Conservation (phyloP, 2,329 filamentous ascomycete genomes). For the Botrytis porri region DNA sequence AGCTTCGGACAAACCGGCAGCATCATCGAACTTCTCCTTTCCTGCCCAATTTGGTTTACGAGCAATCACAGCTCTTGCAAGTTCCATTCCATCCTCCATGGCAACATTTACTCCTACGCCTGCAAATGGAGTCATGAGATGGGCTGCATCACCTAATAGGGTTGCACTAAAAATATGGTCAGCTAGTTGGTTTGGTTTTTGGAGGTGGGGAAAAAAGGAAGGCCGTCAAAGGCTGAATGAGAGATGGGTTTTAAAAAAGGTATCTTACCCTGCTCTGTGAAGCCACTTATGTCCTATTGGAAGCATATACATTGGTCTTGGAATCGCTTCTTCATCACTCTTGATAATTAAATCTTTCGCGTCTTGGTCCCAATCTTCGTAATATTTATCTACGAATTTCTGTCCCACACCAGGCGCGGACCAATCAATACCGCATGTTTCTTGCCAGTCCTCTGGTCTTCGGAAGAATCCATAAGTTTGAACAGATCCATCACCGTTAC, state of each 20-base stretch:
- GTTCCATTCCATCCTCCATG: constrained; percentile 44
- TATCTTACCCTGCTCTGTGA: constrained; percentile 24
- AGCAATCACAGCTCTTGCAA: constrained; percentile 34
- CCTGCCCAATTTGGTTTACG: constrained; percentile 38
- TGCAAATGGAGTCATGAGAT: constrained; percentile 44
- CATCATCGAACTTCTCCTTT: constrained; percentile 19
- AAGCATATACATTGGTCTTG: constrained; percentile 23
- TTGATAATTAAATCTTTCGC: constrained; percentile 18
- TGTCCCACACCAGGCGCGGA: constrained; percentile 5
- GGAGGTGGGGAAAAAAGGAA: neutral
- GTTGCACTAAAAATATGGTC: constrained; percentile 43
- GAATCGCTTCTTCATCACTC: constrained; percentile 20
- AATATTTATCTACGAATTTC: constrained; percentile 14
- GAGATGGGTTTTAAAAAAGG: neutral
- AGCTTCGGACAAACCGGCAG: constrained; percentile 7
- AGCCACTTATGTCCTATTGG: constrained; percentile 22
- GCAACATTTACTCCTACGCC: constrained; percentile 49
- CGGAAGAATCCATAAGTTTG: constrained; percentile 17
- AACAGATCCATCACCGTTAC: constrained; percentile 14
- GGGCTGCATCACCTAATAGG: constrained; percentile 49
- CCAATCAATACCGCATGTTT: constrained; percentile 13
- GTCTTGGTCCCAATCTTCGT: constrained; percentile 9
- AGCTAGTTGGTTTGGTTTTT: constrained; percentile 26
- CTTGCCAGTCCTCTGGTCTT: constrained; percentile 12
- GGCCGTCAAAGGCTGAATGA: constrained; percentile 11